Conservation (phyloP, 805 yeast genomes). For the Kodamaea laetipori region DNA sequence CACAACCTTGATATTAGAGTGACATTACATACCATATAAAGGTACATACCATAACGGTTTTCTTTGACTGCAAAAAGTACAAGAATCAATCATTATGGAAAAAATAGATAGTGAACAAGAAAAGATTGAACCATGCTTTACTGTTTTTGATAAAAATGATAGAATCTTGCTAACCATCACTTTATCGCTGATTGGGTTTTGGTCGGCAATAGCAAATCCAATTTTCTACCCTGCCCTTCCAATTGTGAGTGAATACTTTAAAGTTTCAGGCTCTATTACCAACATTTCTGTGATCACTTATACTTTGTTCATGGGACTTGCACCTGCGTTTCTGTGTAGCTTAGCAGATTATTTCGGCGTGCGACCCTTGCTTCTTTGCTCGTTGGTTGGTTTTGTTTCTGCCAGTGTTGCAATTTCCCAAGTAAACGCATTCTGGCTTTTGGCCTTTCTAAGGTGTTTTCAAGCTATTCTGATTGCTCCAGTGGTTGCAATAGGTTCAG, state of each 20-base stretch:
- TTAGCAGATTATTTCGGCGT: constrained; percentile 74
- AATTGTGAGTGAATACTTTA: constrained; percentile 54
- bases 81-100: too few relatives aligned
- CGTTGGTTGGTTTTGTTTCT: constrained; percentile 56
- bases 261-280: constrained; percentile 56
- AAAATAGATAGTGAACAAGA: too few relatives aligned
- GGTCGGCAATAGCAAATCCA: constrained; percentile 74
- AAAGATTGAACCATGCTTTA: too few relatives aligned
- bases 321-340: constrained; percentile 70
- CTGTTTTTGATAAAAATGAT: constrained; percentile 48
- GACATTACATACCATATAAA: too few relatives aligned
- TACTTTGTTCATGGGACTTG: constrained; percentile 70
- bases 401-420: constrained; percentile 70
- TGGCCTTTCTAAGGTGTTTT: constrained; percentile 67
- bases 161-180: constrained; percentile 39
- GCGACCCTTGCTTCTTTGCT: constrained; percentile 61
- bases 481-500: constrained; percentile 67
- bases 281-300: constrained; percentile 81
- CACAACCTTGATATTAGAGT: too few relatives aligned
- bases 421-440: constrained; percentile 56
- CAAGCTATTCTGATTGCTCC: constrained; percentile 82
- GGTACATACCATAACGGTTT: too few relatives aligned
- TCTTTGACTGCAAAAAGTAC: too few relatives aligned
- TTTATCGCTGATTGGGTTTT: constrained; percentile 54
- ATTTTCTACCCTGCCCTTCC: constrained; percentile 83